Evolutionary conservation across 1,284 basidiomycete genomes (phyloP).

Genomic region (Malassezia sp.): DNA sequence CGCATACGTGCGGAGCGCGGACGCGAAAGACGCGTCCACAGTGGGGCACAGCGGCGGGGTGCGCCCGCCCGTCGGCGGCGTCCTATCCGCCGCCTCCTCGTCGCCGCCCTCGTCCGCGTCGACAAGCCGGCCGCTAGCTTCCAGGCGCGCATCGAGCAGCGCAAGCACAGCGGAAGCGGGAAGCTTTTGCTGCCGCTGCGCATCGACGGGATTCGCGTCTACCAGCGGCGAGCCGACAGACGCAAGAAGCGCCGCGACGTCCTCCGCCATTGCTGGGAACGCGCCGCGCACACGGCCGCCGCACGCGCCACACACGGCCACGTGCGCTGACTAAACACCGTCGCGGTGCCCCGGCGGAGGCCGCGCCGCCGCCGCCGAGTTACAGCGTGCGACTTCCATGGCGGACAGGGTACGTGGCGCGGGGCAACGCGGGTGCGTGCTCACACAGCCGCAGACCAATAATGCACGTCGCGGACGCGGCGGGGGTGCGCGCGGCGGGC

Average conservation of each 20-base stretch:
- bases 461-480: constrained; percentile 8
- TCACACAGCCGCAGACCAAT: constrained; percentile 1
- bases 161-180: constrained; percentile 7
- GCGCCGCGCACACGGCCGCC: too few species aligned
- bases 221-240: constrained; percentile 14
- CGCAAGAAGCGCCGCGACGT: constrained; percentile 10
- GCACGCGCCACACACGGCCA: neutral
- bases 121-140: too few species aligned
- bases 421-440: neutral
- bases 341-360: neutral
- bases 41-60: too few species aligned
- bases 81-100: too few species aligned
- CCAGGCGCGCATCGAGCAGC: constrained; percentile 10
- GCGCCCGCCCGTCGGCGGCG: too few species aligned
- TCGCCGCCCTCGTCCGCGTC: too few species aligned
- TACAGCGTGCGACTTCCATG: constrained; percentile 10
- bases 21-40: too few species aligned
- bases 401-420: constrained; percentile 11
- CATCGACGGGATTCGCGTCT: neutral
- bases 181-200: neutral
- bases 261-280: too few species aligned
- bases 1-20: constrained; percentile 2
- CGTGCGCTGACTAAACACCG: constrained; percentile 8
- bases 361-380: too few species aligned
- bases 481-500: constrained; percentile 6